Percentiles rank a stretch among this genome's conserved stretches.
These are phyloP conservation scores for Rhynchospora breviuscula DNA, from an alignment of 176 grass and related monocot genomes.

Conservation along the genomic window DNA sequence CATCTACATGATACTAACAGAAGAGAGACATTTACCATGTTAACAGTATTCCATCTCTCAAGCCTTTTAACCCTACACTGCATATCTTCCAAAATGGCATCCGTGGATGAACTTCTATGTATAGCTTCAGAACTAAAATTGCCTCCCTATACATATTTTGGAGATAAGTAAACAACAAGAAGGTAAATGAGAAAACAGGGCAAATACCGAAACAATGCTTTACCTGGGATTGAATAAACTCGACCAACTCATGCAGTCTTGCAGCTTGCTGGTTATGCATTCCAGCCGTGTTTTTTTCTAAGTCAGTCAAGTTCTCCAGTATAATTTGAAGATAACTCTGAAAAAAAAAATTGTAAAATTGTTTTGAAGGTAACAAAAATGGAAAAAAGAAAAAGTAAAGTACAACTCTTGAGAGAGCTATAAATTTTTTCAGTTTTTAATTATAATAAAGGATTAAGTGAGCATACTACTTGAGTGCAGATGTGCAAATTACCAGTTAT, in stretches of 20 bases:
- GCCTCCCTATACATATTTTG: slow-evolving; percentile 53
- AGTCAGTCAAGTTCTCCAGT: slow-evolving; percentile 72
- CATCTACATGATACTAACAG: background rate
- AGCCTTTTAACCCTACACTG: slow-evolving; percentile 87
- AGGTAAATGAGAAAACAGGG: slow-evolving; percentile 7
- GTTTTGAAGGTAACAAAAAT: background rate
- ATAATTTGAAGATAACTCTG: slow-evolving; percentile 98
- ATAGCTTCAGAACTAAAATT: slow-evolving; percentile 58
- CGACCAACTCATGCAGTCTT: slow-evolving; percentile 79
- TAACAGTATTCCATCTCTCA: slow-evolving; percentile 95
- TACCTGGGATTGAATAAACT: slow-evolving; percentile 98
- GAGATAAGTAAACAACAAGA: background rate
- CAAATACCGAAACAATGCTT: background rate
- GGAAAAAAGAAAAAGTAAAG: background rate
- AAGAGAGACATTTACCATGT: slow-evolving; percentile 49
- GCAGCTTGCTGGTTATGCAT: slow-evolving; percentile 90
- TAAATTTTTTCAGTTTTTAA: background rate
- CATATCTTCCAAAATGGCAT: slow-evolving; percentile 80
- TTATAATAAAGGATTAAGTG: slow-evolving; percentile 8
- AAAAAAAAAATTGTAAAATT: slow-evolving; percentile 12
- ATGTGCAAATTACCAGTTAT: background rate
- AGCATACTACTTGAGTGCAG: background rate
- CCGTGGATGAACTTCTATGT: slow-evolving; percentile 51
- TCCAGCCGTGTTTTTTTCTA: slow-evolving; percentile 52
- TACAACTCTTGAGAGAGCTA: background rate